These are phyloP conservation scores for Arthrinium phaeospermum DNA, from an alignment of 2,329 filamentous ascomycete genomes.

Conservation along the genomic window DNA sequence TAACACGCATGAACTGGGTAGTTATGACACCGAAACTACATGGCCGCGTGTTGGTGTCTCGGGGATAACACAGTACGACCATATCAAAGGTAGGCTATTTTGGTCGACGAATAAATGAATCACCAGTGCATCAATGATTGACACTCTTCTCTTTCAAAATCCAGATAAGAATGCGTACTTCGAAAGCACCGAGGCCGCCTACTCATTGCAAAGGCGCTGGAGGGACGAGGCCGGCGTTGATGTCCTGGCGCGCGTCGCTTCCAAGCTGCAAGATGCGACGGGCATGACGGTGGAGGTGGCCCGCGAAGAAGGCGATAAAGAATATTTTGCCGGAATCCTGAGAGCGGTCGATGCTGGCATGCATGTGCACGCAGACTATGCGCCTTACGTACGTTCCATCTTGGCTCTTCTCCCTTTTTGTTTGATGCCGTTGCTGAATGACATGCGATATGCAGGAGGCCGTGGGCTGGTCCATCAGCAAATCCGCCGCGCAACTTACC, in stretches of 20 bases:
- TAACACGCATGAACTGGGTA: background rate
- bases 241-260: background rate
- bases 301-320: background rate
- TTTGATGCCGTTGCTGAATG: no score
- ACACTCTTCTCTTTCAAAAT: no score
- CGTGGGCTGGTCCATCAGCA: background rate
- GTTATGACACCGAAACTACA: background rate
- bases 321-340: background rate
- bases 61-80: background rate
- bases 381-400: background rate
- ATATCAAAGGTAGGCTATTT: background rate
- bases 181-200: no score
- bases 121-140: no score
- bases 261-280: background rate
- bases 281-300: background rate
- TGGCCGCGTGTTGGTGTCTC: background rate
- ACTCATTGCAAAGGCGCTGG: background rate
- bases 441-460: no score
- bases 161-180: no score
- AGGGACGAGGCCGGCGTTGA: slow-evolving; percentile 18
- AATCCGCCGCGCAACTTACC: background rate
- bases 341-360: background rate
- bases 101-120: background rate
- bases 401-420: background rate
- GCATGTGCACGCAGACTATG: background rate